Percentiles rank a stretch among this genome's conserved stretches.
These are phyloP conservation scores for Anisodus tanguticus DNA, from an alignment of 257 asterid genomes.

Conservation along the genomic window DNA sequence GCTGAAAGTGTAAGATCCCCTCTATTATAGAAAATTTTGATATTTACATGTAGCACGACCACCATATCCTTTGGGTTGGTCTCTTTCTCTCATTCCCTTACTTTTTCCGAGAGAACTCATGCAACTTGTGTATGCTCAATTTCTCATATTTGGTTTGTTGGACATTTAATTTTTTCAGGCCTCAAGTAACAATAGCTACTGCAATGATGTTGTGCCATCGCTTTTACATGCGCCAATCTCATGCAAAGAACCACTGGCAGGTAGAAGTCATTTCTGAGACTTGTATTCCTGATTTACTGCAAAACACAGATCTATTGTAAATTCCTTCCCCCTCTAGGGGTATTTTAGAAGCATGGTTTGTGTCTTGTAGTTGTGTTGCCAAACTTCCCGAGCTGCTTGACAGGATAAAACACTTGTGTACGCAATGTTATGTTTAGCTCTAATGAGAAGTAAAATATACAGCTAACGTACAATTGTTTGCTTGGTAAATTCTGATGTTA, in stretches of 20 bases:
- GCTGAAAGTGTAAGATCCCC: slow-evolving; percentile 61
- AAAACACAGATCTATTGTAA: background rate
- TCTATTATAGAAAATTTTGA: background rate
- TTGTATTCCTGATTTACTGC: slow-evolving; percentile 2
- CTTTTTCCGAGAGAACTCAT: background rate
- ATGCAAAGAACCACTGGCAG: slow-evolving; percentile 72
- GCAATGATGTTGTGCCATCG: slow-evolving; percentile 65
- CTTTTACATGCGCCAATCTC: slow-evolving; percentile 69
- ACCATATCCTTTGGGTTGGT: background rate
- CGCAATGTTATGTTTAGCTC: slow-evolving; percentile 2
- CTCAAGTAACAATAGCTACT: slow-evolving; percentile 66
- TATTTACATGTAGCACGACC: background rate
- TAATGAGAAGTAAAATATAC: slow-evolving; percentile 6
- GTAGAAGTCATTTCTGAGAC: slow-evolving; percentile 37
- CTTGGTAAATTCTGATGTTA: slow-evolving; percentile 8
- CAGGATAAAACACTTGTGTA: background rate
- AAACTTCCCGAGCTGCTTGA: slow-evolving; percentile 8
- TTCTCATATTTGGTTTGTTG: background rate
- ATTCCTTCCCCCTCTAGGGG: background rate
- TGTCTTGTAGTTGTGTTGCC: background rate
- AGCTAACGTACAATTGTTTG: background rate
- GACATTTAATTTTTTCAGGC: slow-evolving; percentile 45
- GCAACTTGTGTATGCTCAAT: background rate
- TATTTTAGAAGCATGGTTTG: background rate
- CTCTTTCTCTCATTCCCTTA: slow-evolving; percentile 25